Conservation (phyloP, 2,329 filamentous ascomycete genomes). For the Fusarium temperatum region DNA sequence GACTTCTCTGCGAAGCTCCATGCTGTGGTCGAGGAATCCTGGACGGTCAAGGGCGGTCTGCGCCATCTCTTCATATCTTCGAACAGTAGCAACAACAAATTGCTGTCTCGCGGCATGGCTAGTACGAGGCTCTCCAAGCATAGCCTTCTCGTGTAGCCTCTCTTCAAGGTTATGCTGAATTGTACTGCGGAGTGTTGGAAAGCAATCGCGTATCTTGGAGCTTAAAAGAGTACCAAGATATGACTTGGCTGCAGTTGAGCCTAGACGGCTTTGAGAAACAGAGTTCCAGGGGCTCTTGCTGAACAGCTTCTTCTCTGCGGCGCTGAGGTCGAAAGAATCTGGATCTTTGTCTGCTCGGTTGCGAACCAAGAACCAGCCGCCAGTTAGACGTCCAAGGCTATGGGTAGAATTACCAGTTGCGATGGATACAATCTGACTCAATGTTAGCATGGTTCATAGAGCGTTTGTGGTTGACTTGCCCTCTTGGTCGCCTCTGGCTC, state of each 20-base stretch:
- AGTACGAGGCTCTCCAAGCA: constrained; percentile 42
- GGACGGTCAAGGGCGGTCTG: constrained; percentile 38
- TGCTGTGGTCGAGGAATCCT: constrained; percentile 24
- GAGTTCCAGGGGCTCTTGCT: constrained; percentile 40
- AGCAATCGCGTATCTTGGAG: constrained; percentile 48
- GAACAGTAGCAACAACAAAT: constrained; percentile 40
- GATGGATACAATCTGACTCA: constrained; percentile 18
- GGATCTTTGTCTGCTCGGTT: constrained; percentile 43
- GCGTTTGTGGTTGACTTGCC: background rate
- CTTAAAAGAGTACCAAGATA: constrained; percentile 46
- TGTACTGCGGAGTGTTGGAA: constrained; percentile 41
- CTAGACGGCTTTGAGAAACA: constrained; percentile 37
- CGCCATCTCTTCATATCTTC: constrained; percentile 35
- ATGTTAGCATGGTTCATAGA: background rate
- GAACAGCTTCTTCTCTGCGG: constrained; percentile 45
- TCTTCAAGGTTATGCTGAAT: constrained; percentile 35
- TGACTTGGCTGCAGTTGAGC: constrained; percentile 43
- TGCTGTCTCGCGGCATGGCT: constrained; percentile 34
- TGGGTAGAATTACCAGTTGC: constrained; percentile 2
- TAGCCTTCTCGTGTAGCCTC: constrained; percentile 3
- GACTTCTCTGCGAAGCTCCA: constrained; percentile 42
- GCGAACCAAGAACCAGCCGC: constrained; percentile 50
- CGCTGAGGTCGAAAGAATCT: constrained; percentile 37
- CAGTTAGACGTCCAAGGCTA: background rate
- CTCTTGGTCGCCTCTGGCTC: constrained; percentile 16